Percentiles rank a stretch among this genome's conserved stretches.
These are phyloP conservation scores for Citrus mangshanensis DNA, from an alignment of 345 rosid species.

Conservation along the genomic window DNA sequence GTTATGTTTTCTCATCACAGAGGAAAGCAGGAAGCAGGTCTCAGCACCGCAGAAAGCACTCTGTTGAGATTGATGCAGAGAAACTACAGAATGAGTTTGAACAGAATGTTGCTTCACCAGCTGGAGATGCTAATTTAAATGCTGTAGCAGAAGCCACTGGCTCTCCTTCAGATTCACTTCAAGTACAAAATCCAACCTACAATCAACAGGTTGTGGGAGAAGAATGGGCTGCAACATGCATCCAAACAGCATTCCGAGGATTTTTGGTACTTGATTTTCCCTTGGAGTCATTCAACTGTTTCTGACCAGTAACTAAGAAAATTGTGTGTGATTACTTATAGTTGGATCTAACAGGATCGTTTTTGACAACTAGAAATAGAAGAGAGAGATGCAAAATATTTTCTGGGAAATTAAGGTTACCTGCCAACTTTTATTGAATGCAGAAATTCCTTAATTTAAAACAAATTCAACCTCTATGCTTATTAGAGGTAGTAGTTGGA, in stretches of 20 bases:
- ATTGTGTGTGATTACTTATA: neutral
- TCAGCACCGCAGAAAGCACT: constrained; percentile 57
- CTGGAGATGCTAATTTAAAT: constrained; percentile 33
- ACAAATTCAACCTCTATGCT: neutral
- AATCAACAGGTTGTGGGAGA: constrained; percentile 44
- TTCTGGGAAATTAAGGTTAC: neutral
- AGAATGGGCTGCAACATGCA: constrained; percentile 75
- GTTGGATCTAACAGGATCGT: neutral
- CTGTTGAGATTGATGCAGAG: constrained; percentile 53
- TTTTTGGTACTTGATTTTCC: constrained; percentile 60
- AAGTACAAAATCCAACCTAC: constrained; percentile 39
- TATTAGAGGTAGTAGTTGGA: neutral
- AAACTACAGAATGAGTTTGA: constrained; percentile 53
- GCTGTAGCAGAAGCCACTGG: constrained; percentile 42
- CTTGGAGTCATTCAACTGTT: neutral
- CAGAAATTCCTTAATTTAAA: neutral
- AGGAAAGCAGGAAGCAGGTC: constrained; percentile 47
- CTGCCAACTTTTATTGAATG: neutral
- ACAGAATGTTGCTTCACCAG: constrained; percentile 21
- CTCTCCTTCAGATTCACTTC: constrained; percentile 49
- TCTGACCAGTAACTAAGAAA: neutral
- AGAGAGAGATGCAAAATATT: neutral
- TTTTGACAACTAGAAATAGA: neutral
- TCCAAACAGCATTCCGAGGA: constrained; percentile 94
- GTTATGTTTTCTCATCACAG: constrained; percentile 33